A percentile compares a stretch with the other conserved stretches of the same genome.
Conservation (phyloP, 352 stramenopile species). For the Lagenidium sp. region DNA sequence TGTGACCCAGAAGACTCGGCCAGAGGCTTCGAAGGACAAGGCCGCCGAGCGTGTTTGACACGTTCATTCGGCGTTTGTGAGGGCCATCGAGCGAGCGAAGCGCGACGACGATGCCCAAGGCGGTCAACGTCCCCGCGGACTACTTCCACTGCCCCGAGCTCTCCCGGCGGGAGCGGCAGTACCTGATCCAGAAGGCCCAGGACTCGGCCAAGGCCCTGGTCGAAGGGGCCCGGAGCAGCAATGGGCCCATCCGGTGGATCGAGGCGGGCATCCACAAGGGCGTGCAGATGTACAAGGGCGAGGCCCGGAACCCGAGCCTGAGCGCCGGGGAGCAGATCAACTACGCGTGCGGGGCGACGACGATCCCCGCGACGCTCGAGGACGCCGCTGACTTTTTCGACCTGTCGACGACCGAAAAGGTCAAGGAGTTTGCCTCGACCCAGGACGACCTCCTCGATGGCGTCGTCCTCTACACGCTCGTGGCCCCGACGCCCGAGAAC, state of each 20-base stretch:
- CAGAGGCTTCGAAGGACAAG: no score
- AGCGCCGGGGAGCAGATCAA: constrained; percentile 33
- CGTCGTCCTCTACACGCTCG: constrained; percentile 53
- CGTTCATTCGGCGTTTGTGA: no score
- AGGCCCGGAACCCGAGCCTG: constrained; percentile 29
- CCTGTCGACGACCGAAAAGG: constrained; percentile 38
- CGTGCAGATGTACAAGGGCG: constrained; percentile 66
- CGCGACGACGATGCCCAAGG: constrained; percentile 14
- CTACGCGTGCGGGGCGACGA: constrained; percentile 49
- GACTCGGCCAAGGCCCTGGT: constrained; percentile 52
- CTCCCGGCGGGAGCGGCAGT: constrained; percentile 33
- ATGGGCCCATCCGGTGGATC: constrained; percentile 49
- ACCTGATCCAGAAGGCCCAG: constrained; percentile 49
- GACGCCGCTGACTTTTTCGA: constrained; percentile 68
- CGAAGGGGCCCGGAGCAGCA: constrained; percentile 41
- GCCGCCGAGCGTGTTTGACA: no score
- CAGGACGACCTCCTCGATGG: constrained; percentile 41
- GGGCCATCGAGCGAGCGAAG: no score
- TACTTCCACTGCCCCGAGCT: constrained; percentile 55
- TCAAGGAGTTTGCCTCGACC: constrained; percentile 27
- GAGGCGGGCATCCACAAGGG: constrained; percentile 38
- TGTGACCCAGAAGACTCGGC: no score
- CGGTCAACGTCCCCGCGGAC: constrained; percentile 23
- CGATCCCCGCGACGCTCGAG: constrained; percentile 48
- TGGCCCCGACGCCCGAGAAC: constrained; percentile 18